Evolutionary conservation across 108 stramenopile genomes (phyloP), one percentile per base, ranked within the genome.

Genomic region (Stephanodiscus triporus): DNA sequence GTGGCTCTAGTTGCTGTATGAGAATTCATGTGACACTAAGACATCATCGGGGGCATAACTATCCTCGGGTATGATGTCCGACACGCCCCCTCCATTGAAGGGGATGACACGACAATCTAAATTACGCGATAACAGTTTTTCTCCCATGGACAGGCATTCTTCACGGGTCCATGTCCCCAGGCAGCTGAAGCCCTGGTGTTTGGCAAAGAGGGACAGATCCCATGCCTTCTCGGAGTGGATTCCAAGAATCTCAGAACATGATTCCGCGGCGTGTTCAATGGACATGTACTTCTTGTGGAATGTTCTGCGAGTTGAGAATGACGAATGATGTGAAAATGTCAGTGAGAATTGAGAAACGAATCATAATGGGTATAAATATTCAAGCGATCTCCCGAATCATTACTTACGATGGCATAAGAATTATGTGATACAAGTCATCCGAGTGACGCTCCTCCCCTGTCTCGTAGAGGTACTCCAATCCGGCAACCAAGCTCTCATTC

Each of bases 351-450:
- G 2, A 45, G 7, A 26, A 66, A n/a, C n/a, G n/a, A n/a, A n/a
- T n/a, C n/a, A n/a, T n/a, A n/a, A n/a, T n/a, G n/a, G n/a, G n/a
- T n/a, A n/a, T n/a, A n/a, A n/a, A n/a, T n/a, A n/a, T n/a, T n/a
- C n/a, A n/a, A n/a, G n/a, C n/a, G n/a, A n/a, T 55, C 20, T 8
- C 23, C 26, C 37, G 9, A 19, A 27, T 19, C 8, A 51, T 0
- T 50, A 77, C 76, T 77, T 65, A 77, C 76, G 76, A 77, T 30
- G 76, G 69, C 69, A 77, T 48, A 26, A 77, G 69, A 70, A 77
- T 62, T 8, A 77, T 62, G 70, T 77, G 76, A 54, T 70, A 77
- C 32, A 68, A 68, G 43, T 68, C 76, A 58, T 77, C 69, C 7
- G 42, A 62, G 38, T 70, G 68, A 38, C 69, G 57, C 32, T 48